A percentile compares a stretch with the other conserved stretches of the same genome.
Evolutionary conservation across 139 green algal species (phyloP).

Genomic region (Coelastrella sp.): DNA sequence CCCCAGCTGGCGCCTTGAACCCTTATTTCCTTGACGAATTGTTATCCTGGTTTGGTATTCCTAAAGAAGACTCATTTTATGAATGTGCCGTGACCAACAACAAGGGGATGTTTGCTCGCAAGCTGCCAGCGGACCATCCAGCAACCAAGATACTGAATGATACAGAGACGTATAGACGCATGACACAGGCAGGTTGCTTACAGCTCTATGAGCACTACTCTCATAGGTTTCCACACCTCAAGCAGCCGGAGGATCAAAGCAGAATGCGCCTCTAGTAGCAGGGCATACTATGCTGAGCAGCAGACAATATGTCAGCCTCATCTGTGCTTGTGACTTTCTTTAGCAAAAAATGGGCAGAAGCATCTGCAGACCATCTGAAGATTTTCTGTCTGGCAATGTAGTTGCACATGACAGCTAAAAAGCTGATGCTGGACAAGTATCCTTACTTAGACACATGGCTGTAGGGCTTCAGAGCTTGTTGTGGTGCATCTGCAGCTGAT

Average conservation of each 20-base stretch:
- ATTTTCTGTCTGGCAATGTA: no score
- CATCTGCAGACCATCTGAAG: no score
- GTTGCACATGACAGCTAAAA: no score
- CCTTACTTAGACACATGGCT: no score
- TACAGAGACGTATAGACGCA: conserved; percentile 26
- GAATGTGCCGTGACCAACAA: conserved; percentile 33
- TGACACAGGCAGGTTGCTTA: conserved; percentile 24
- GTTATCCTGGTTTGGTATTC: conserved; percentile 12
- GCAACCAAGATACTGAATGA: conserved; percentile 28
- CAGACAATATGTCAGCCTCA: background rate
- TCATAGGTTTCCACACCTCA: conserved; percentile 10
- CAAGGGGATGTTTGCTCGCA: conserved; percentile 21
- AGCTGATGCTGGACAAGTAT: no score
- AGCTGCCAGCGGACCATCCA: conserved; percentile 11
- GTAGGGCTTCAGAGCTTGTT: no score
- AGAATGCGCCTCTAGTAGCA: background rate
- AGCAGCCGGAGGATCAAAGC: conserved; percentile 2
- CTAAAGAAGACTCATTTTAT: conserved; percentile 26
- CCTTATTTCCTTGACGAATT: conserved; percentile 30
- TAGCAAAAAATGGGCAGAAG: background rate
- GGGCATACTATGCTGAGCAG: no score
- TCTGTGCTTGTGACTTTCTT: background rate
- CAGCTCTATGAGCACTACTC: background rate
- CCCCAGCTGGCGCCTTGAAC: background rate
- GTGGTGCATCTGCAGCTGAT: no score